Base-by-base conservation (phyloP, 306 rosid genomes). In the Glycine latifolia region DNA sequence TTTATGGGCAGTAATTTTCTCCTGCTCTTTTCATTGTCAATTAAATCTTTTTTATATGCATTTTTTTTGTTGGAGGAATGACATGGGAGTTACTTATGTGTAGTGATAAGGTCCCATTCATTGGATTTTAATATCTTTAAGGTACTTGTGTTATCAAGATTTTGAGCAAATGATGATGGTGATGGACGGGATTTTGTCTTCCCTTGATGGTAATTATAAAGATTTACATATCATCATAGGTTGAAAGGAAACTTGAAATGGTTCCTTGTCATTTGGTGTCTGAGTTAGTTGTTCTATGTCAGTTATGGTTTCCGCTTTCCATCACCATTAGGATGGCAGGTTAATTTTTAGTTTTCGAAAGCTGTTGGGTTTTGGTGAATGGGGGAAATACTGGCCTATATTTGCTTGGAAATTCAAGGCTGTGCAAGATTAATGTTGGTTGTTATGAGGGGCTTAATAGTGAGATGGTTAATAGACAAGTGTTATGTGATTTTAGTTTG, bases 391-490 rank as follows among this genome's bases (percentile, higher is more conserved):
- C 58, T 10, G 5, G 39, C 17, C 46, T 14, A 37, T 20, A 1
- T 39, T 26, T 6, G 17, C 5, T 16, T 11, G 44, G 55, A 54
- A 16, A 20, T 76, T 26, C 10, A 15, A 54, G 53, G 67, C 17
- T 2, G 0, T 4, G 39, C 10, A 53, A 15, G 52, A 46, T 48
- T 71, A 12, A 48, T 54, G 8, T 26, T 59, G 31, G 20, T 60
- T 44, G 31, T 59, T 12, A 31, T 59, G 53, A 35, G 7, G 66
- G 67, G 68, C 20, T 75, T 69, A 55, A 56, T 55, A 58, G 39
- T 9, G 43, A 76, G 47, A 76, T 60, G 60, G 33, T 26, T 14
- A 26, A 43, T 10, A 59, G 8, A 44, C 47, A 26, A 26, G 35
- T 76, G 35, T 46, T 7, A 52, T 26, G 65, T 53, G 58, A 43